phyloP scores from a whole-genome alignment of 352 stramenopile species.

The Phytophthora crassamura region DNA sequence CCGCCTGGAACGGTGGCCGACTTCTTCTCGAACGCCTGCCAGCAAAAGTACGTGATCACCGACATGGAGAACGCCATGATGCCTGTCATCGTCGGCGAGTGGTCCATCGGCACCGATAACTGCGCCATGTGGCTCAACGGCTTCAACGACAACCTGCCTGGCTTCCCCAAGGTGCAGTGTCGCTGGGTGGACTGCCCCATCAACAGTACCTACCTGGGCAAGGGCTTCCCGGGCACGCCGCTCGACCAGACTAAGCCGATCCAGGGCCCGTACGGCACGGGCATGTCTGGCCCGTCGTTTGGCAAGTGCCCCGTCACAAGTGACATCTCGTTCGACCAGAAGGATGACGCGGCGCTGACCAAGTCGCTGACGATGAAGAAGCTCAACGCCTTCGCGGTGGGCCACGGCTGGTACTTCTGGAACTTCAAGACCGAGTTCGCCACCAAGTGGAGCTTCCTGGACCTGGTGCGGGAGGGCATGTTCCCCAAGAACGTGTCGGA shows the following conservation, averaged over 20 bases:
- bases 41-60: slow-evolving; percentile 89
- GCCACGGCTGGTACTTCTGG: slow-evolving; percentile 96
- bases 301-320: slow-evolving; percentile 90
- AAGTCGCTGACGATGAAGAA: slow-evolving; percentile 91
- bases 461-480: slow-evolving; percentile 58
- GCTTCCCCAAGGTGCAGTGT: slow-evolving; percentile 92
- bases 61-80: slow-evolving; percentile 94
- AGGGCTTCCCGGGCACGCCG: slow-evolving; percentile 92
- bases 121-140: slow-evolving; percentile 90
- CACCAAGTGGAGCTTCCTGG: slow-evolving; percentile 91
- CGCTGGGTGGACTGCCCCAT: slow-evolving; percentile 84
- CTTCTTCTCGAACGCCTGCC: slow-evolving; percentile 94
- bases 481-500: slow-evolving; percentile 84
- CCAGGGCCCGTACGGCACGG: slow-evolving; percentile 86
- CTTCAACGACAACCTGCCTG: slow-evolving; percentile 92
- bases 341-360: slow-evolving; percentile 83
- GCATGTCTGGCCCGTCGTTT: slow-evolving; percentile 87
- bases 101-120: slow-evolving; percentile 91
- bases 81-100: slow-evolving; percentile 96
- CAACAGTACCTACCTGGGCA: slow-evolving; percentile 91
- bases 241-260: slow-evolving; percentile 89
- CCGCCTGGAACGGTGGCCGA: slow-evolving; percentile 71
- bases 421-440: slow-evolving; percentile 96
- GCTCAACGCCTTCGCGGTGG: slow-evolving; percentile 90
- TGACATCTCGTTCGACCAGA: slow-evolving; percentile 83